Conservation (phyloP, 1,139 yeast genomes). For the Scheffersomyces cryptocercus region DNA sequence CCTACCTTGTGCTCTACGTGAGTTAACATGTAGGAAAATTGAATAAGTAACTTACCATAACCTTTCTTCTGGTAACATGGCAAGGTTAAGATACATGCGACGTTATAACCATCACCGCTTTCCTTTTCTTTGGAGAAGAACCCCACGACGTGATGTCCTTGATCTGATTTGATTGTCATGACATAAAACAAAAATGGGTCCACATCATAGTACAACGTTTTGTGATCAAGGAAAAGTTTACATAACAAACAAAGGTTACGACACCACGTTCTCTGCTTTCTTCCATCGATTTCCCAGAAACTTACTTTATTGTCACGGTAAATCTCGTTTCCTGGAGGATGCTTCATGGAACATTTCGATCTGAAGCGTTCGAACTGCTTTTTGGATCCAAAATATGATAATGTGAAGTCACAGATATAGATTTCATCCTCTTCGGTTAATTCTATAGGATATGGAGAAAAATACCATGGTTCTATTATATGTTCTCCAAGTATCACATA, state of each 20-base stretch:
- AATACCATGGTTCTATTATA: slow-evolving; percentile 98
- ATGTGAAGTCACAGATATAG: slow-evolving; percentile 87
- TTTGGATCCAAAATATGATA: slow-evolving; percentile 83
- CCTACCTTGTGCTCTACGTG: slow-evolving; percentile 88
- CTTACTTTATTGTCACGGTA: slow-evolving; percentile 78
- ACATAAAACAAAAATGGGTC: slow-evolving; percentile 95
- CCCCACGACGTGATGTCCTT: slow-evolving; percentile 94
- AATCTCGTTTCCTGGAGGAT: slow-evolving; percentile 98
- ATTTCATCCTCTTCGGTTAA: slow-evolving; percentile 87
- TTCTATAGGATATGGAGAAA: slow-evolving; percentile 95
- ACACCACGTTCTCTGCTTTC: slow-evolving; percentile 96
- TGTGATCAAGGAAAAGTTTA: slow-evolving; percentile 89
- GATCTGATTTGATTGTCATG: slow-evolving; percentile 85
- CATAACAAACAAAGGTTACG: slow-evolving; percentile 86
- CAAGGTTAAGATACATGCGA: slow-evolving; percentile 92
- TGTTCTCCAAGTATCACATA: slow-evolving; percentile 83
- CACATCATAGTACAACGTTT: slow-evolving; percentile 93
- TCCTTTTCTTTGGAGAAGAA: slow-evolving; percentile 96
- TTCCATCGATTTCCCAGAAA: slow-evolving; percentile 95
- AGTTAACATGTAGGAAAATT: slow-evolving; percentile 88
- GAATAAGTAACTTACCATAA: slow-evolving; percentile 86
- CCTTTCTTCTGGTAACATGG: slow-evolving; percentile 98
- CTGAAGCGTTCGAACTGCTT: slow-evolving; percentile 93
- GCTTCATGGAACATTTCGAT: slow-evolving; percentile 79
- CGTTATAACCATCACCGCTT: slow-evolving; percentile 92